Evolutionary conservation across 1,139 yeast genomes (phyloP).

Genomic region (Sugiyamaella novakii): DNA sequence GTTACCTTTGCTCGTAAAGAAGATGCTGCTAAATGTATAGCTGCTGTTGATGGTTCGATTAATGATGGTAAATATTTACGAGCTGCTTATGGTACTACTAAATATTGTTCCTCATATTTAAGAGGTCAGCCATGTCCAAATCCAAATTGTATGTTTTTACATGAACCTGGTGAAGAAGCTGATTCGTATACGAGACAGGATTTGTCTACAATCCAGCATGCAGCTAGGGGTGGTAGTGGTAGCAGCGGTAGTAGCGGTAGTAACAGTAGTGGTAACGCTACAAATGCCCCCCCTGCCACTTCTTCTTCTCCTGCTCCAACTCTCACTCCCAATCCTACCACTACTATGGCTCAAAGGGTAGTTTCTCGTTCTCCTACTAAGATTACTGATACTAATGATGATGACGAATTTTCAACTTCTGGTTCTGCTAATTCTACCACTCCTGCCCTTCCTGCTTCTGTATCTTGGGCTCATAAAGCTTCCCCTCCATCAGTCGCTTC

Average conservation of each 20-base stretch:
- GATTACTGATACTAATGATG: constrained; percentile 25
- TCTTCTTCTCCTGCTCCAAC: constrained; percentile 11
- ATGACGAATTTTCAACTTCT: constrained; percentile 22
- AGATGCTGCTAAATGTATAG: constrained; percentile 91
- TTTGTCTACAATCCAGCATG: constrained; percentile 72
- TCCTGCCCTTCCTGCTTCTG: constrained; percentile 44
- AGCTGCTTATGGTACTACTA: constrained; percentile 98
- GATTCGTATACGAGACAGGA: constrained; percentile 95
- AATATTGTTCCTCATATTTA: constrained; percentile 92
- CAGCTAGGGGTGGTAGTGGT: constrained; percentile 29
- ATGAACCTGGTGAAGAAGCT: constrained; percentile 99
- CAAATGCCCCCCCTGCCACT: constrained; percentile 22
- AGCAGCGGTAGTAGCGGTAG: constrained; percentile 22
- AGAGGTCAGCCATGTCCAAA: constrained; percentile 97
- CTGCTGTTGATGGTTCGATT: constrained; percentile 90
- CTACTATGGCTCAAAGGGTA: constrained; percentile 34
- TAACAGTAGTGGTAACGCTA: constrained; percentile 24
- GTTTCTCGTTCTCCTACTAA: constrained; percentile 39
- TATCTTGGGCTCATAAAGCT: constrained; percentile 45
- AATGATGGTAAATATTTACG: constrained; percentile 85
- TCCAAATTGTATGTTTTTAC: constrained; percentile 98
- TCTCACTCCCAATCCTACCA: constrained; percentile 25
- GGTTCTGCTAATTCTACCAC: neutral
- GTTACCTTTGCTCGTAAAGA: constrained; percentile 92
- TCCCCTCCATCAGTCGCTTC: constrained; percentile 39